These are phyloP conservation scores for Chloris gayana DNA, from an alignment of 176 grass and related monocot genomes.

Conservation along the genomic window DNA sequence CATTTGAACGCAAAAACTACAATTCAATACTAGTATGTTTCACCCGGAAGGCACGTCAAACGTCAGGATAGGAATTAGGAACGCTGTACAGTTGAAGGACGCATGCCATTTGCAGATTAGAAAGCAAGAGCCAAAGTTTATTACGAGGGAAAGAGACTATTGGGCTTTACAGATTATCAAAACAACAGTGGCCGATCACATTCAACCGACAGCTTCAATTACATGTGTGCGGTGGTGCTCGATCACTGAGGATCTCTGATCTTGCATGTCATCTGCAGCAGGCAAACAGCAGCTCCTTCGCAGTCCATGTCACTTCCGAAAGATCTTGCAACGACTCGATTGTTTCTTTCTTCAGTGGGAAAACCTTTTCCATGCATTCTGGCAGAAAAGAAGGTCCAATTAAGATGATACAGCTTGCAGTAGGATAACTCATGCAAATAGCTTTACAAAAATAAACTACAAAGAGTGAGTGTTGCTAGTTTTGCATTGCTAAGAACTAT, in stretches of 20 bases:
- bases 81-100: not conserved
- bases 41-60: not conserved
- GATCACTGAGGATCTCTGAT: constrained; percentile 15
- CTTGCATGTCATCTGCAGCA: constrained; percentile 59
- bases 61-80: not conserved
- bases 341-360: constrained; percentile 72
- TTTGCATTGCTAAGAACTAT: not conserved
- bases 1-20: not conserved
- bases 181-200: constrained; percentile 28
- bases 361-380: constrained; percentile 89
- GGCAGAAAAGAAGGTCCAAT: constrained; percentile 9
- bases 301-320: constrained; percentile 84
- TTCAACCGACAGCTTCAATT: constrained; percentile 17
- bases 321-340: constrained; percentile 79
- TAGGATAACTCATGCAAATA: not conserved
- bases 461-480: not conserved
- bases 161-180: constrained; percentile 46
- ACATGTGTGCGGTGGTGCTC: constrained; percentile 24
- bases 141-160: constrained; percentile 23
- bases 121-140: constrained; percentile 8
- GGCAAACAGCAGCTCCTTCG: constrained; percentile 93
- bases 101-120: not conserved
- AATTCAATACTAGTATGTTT: not conserved
- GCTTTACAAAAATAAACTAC: not conserved
- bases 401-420: constrained; percentile 23